phyloP scores from a whole-genome alignment of 257 asterid genomes.

The Leptodermis oblonga region DNA sequence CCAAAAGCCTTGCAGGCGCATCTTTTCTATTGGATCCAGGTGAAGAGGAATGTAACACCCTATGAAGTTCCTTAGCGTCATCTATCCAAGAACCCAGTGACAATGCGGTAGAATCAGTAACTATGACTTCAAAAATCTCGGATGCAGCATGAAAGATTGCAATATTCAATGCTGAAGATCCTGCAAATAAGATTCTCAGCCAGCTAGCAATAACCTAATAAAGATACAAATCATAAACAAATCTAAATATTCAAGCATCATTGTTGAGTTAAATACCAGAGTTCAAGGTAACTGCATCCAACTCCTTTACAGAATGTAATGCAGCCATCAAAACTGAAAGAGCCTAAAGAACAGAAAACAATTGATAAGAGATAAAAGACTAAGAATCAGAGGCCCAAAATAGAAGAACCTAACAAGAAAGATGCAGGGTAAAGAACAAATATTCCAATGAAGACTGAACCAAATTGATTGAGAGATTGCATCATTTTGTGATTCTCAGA shows the following conservation, averaged over 20 bases:
- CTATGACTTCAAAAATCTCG: slow-evolving; percentile 84
- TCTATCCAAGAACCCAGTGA: slow-evolving; percentile 81
- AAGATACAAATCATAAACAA: slow-evolving; percentile 10
- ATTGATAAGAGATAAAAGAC: slow-evolving; percentile 13
- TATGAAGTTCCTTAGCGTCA: slow-evolving; percentile 66
- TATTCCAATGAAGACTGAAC: not conserved
- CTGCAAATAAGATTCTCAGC: slow-evolving; percentile 38
- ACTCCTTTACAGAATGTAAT: slow-evolving; percentile 68
- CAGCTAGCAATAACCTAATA: slow-evolving; percentile 7
- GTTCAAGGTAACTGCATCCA: slow-evolving; percentile 56
- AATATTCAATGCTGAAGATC: slow-evolving; percentile 65
- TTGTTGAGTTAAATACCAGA: slow-evolving; percentile 40
- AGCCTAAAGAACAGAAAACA: slow-evolving; percentile 50
- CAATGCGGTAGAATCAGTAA: slow-evolving; percentile 80
- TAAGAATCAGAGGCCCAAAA: not conserved
- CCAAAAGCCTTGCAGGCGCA: slow-evolving; percentile 91
- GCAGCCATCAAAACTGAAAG: slow-evolving; percentile 67
- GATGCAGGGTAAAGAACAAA: slow-evolving; percentile 3
- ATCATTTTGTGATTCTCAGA: not conserved
- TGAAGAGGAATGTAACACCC: slow-evolving; percentile 55
- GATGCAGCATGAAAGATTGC: slow-evolving; percentile 87
- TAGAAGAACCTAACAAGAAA: not conserved
- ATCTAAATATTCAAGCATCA: slow-evolving; percentile 14
- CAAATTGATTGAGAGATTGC: not conserved
- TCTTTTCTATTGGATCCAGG: slow-evolving; percentile 85